phyloP scores from a whole-genome alignment of 495 filamentous ascomycete species.

The Hyaloscypha variabilis region DNA sequence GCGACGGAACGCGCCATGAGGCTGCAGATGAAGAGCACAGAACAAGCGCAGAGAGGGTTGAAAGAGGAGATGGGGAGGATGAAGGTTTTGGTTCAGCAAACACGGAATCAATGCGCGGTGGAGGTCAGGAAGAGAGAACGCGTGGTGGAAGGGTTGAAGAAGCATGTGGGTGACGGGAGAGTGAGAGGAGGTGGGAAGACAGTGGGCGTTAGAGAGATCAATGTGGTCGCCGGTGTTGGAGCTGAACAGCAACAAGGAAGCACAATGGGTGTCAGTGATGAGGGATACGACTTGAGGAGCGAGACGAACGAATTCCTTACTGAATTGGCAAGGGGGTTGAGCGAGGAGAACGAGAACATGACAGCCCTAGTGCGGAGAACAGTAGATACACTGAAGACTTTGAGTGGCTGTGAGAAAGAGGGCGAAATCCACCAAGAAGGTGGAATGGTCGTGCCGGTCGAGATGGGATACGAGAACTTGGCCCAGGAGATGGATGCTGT shows the following conservation, averaged over 20 bases:
- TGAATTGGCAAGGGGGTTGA: slow-evolving; percentile 81
- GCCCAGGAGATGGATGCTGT: slow-evolving; percentile 71
- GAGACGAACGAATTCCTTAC: slow-evolving; percentile 95
- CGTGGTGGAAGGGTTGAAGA: slow-evolving; percentile 85
- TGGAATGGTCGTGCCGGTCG: slow-evolving; percentile 34
- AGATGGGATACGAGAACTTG: slow-evolving; percentile 65
- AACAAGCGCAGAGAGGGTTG: slow-evolving; percentile 66
- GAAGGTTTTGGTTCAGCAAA: slow-evolving; percentile 77
- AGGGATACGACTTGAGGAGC: slow-evolving; percentile 72
- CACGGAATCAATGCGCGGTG: slow-evolving; percentile 84
- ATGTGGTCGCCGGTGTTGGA: slow-evolving; percentile 50
- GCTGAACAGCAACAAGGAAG: slow-evolving; percentile 37
- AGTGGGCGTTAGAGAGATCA: slow-evolving; percentile 55
- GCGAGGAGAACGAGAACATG: slow-evolving; percentile 90
- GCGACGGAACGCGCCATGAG: slow-evolving; percentile 72
- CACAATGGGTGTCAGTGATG: slow-evolving; percentile 52
- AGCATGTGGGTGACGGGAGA: slow-evolving; percentile 61
- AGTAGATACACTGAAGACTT: slow-evolving; percentile 69
- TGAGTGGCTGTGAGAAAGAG: slow-evolving; percentile 72
- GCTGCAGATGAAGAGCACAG: slow-evolving; percentile 68
- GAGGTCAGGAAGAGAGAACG: slow-evolving; percentile 91
- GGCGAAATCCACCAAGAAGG: slow-evolving; percentile 41
- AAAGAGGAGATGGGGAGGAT: slow-evolving; percentile 80
- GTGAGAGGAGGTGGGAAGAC: slow-evolving; percentile 49
- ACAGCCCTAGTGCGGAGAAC: slow-evolving; percentile 73